A percentile compares a stretch with the other conserved stretches of the same genome.
Evolutionary conservation across 345 rosid species (phyloP).

Genomic region (Lepidium sativum): DNA sequence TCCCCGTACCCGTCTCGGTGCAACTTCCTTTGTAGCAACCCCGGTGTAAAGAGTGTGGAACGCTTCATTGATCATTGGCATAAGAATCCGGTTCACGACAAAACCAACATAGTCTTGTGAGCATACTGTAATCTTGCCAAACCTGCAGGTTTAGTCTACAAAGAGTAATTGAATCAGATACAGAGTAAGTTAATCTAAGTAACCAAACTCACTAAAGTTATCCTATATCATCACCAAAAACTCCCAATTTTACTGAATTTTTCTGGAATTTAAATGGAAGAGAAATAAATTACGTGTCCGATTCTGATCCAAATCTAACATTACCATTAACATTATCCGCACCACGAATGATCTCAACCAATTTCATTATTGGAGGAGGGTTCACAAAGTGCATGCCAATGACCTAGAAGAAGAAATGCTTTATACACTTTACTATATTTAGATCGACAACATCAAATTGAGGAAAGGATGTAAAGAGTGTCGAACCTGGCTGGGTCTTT

Average conservation of each 20-base stretch:
- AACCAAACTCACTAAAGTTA: not conserved
- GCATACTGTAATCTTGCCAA: constrained; percentile 68
- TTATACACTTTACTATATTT: not conserved
- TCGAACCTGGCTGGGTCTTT: constrained; percentile 63
- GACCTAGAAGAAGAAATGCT: constrained; percentile 27
- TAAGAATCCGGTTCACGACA: constrained; percentile 77
- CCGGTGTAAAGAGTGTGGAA: constrained; percentile 75
- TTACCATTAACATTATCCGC: constrained; percentile 26
- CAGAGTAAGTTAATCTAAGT: not conserved
- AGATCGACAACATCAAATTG: not conserved
- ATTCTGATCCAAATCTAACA: not conserved
- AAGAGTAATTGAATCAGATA: not conserved
- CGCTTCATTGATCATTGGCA: constrained; percentile 98
- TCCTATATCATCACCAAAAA: not conserved
- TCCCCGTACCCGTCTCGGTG: no score
- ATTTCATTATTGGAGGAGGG: constrained; percentile 91
- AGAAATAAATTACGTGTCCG: not conserved
- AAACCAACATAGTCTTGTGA: constrained; percentile 78
- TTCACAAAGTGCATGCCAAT: constrained; percentile 97
- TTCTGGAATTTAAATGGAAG: not conserved
- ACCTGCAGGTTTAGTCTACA: constrained; percentile 43
- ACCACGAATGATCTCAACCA: constrained; percentile 86
- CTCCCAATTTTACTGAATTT: not conserved
- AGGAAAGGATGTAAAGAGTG: constrained; percentile 5
- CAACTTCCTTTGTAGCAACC: constrained; percentile 86